These are phyloP conservation scores for Sungouiella blattae DNA, from an alignment of 805 yeast genomes.

Conservation along the genomic window DNA sequence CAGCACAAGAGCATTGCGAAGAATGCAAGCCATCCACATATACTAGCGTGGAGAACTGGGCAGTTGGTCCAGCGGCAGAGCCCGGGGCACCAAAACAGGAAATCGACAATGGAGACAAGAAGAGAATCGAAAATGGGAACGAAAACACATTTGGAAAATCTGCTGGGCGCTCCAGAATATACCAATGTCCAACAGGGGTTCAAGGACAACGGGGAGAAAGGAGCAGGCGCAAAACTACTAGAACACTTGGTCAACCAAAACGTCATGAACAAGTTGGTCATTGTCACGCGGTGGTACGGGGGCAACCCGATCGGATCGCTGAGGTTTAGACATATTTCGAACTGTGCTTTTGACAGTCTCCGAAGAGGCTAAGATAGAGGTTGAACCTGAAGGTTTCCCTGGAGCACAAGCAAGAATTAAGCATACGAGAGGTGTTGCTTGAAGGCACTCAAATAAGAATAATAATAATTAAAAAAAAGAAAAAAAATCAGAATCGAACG, in stretches of 20 bases:
- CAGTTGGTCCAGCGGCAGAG: no score
- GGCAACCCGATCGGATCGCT: slow-evolving; percentile 71
- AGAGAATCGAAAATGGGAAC: no score
- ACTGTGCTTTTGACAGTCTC: slow-evolving; percentile 52
- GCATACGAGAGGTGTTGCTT: no score
- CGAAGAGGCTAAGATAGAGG: no score
- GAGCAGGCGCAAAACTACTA: slow-evolving; percentile 62
- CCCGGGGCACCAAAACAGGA: slow-evolving; percentile 3
- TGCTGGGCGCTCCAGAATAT: no score
- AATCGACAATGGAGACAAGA: not conserved
- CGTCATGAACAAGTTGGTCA: slow-evolving; percentile 53
- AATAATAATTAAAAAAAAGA: not conserved
- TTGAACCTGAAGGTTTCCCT: no score
- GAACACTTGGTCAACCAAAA: slow-evolving; percentile 47
- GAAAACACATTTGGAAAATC: slow-evolving; percentile 1
- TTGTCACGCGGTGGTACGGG: slow-evolving; percentile 81
- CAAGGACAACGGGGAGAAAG: slow-evolving; percentile 70
- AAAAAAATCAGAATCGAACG: no score
- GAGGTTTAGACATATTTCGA: slow-evolving; percentile 64
- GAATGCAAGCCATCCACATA: slow-evolving; percentile 65
- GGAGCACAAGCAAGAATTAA: no score
- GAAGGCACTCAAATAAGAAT: no score
- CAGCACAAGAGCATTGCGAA: slow-evolving; percentile 47
- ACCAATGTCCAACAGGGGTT: slow-evolving; percentile 51
- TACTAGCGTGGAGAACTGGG: slow-evolving; percentile 70